A percentile compares a stretch with the other conserved stretches of the same genome.
Conservation (phyloP, 805 yeast genomes). For the Zygotorulaspora florentina region DNA sequence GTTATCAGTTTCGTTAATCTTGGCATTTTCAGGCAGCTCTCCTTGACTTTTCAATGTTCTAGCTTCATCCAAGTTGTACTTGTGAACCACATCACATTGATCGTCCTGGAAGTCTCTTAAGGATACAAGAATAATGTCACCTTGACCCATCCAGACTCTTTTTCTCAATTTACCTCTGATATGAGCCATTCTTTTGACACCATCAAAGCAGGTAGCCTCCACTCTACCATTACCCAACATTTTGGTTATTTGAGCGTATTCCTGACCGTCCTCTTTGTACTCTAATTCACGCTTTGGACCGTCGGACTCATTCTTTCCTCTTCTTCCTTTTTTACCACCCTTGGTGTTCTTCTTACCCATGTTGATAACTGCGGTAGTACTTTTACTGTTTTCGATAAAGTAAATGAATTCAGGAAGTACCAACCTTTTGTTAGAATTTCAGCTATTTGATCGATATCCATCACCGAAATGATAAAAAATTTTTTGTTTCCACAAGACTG, state of each 20-base stretch:
- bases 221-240: slow-evolving; percentile 98
- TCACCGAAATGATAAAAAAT: not conserved
- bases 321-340: slow-evolving; percentile 90
- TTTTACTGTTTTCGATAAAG: too few species aligned
- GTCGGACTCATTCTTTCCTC: slow-evolving; percentile 94
- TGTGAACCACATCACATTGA: slow-evolving; percentile 96
- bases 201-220: slow-evolving; percentile 94
- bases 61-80: slow-evolving; percentile 96
- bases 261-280: slow-evolving; percentile 94
- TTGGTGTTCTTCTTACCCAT: slow-evolving; percentile 41
- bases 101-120: slow-evolving; percentile 98
- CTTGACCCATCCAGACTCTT: slow-evolving; percentile 99
- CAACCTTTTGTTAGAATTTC: not conserved
- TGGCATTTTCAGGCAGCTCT: slow-evolving; percentile 95
- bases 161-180: slow-evolving; percentile 98
- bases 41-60: slow-evolving; percentile 93
- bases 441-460: not conserved
- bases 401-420: too few species aligned
- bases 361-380: not conserved
- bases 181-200: slow-evolving; percentile 89
- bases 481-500: not conserved
- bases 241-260: slow-evolving; percentile 95
- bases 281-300: slow-evolving; percentile 92
- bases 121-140: slow-evolving; percentile 93
- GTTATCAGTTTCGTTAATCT: slow-evolving; percentile 95